These are phyloP conservation scores for Phytopythium delawarense DNA, from an alignment of 352 stramenopile species.

Conservation along the genomic window DNA sequence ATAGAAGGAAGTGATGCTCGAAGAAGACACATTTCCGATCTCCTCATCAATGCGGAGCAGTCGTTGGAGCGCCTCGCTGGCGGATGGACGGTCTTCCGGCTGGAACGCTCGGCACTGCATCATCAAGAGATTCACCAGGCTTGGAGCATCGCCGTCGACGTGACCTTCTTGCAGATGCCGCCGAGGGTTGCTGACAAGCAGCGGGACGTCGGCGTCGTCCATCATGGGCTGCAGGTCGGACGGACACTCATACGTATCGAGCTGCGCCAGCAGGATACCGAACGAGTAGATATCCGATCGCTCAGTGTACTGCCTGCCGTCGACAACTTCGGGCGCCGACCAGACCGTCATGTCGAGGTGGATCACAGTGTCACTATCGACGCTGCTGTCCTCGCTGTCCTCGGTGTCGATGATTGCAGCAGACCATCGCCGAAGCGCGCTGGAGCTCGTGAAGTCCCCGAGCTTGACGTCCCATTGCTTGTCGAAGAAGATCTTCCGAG, in stretches of 20 bases:
- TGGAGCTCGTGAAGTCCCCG: constrained; percentile 38
- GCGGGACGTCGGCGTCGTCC: constrained; percentile 36
- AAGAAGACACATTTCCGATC: constrained; percentile 17
- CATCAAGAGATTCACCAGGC: constrained; percentile 28
- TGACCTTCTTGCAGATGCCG: constrained; percentile 7
- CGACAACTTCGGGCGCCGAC: constrained; percentile 37
- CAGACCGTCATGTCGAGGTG: constrained; percentile 49
- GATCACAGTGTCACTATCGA: constrained; percentile 17
- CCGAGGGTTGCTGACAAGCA: constrained; percentile 25
- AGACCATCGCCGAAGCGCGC: constrained; percentile 32
- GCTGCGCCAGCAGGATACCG: constrained; percentile 30
- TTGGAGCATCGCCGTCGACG: constrained; percentile 20
- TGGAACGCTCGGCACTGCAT: constrained; percentile 41
- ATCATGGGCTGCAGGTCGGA: constrained; percentile 29
- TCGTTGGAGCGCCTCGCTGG: constrained; percentile 26
- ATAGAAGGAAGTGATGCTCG: constrained; percentile 6
- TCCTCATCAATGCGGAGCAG: constrained; percentile 25
- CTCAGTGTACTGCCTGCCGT: constrained; percentile 40
- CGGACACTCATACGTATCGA: constrained; percentile 35
- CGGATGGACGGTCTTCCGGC: constrained; percentile 35
- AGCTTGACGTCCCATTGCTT: constrained; percentile 36
- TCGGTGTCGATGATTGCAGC: constrained; percentile 20
- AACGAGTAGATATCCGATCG: constrained; percentile 48
- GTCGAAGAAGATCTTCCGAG: constrained; percentile 37
- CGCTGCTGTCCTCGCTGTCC: constrained; percentile 7